Base-by-base conservation (phyloP, 2,329 filamentous ascomycete genomes). In the Epichloe scottii region DNA sequence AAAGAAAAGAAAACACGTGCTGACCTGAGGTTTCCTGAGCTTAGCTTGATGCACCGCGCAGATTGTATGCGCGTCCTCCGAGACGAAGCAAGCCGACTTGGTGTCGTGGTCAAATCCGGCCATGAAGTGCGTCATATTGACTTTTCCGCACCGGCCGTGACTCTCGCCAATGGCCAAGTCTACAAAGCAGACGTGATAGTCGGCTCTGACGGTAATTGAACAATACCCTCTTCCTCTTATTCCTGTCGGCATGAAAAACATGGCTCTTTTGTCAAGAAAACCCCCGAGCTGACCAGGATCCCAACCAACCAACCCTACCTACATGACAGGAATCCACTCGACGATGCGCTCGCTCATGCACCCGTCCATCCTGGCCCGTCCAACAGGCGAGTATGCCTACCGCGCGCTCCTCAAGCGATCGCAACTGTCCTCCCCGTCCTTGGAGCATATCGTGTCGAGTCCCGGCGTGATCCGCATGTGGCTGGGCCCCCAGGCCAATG, bases 31-130 rank as follows among this genome's bases (percentile, higher is more conserved):
- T 35, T 35, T n/a, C 14, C 23, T 21, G 30, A 7, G 17, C 1
- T 7, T 14, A 56, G 56, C 6, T 7, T 57, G 3, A 44, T 56
- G 5, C 55, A 55, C 44, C 54, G 56, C 12, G 53, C 48, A 23
- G 54, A 55, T 41, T 56, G 54, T 40, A 45, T 55, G 43, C 30
- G 33, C 14, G n/a, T 55, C 26, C 51, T 58, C 2, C 46, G 50
- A 2, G 49, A 54, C 11, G 53, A 56, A 46, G 56, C 52, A 5
- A 39, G 15, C 11, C 17, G 41, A n/a, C 26, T 50, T 6, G 52
- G 54, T 15, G 50, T 55, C 37, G 26, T 48, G 8, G 41, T 55
- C n/a, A 45, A 38, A 23, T 45, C 44, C 15, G 53, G 49, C 11
- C 51, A 45, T 41, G 45, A 55, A 10, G 48, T 58, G 15, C 26